Percentiles rank a stretch among this genome's conserved stretches.
Conservation (phyloP, 306 rosid genomes). For the cucumber (Cucumis sativus) region Cucumber_9930_V3 NC_026656.2:22773501-22774000, state of each 20-base stretch:
- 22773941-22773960: too few species aligned
- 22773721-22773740: slow-evolving; percentile 14
- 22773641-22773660: not conserved
- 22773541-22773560: not conserved
- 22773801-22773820: slow-evolving; percentile 2
- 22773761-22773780: slow-evolving; percentile 14
- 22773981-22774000: too few species aligned
- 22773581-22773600: not conserved
- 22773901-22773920: not conserved
- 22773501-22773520: not conserved
- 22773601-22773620: not conserved
- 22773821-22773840: not conserved
- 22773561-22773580: not conserved
- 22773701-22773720: slow-evolving; percentile 16
- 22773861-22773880: not conserved
- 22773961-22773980: too few species aligned
- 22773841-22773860: not conserved
- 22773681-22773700: slow-evolving; percentile 2
- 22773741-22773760: slow-evolving; percentile 13
- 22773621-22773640: not conserved
- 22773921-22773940: not conserved
- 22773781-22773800: slow-evolving; percentile 16
- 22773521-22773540: not conserved
- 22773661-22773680: not conserved
- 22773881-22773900: not conserved